These are phyloP conservation scores for Diaporthe aspalathi DNA, from an alignment of 2,329 filamentous ascomycete species.

Conservation along the genomic window DNA sequence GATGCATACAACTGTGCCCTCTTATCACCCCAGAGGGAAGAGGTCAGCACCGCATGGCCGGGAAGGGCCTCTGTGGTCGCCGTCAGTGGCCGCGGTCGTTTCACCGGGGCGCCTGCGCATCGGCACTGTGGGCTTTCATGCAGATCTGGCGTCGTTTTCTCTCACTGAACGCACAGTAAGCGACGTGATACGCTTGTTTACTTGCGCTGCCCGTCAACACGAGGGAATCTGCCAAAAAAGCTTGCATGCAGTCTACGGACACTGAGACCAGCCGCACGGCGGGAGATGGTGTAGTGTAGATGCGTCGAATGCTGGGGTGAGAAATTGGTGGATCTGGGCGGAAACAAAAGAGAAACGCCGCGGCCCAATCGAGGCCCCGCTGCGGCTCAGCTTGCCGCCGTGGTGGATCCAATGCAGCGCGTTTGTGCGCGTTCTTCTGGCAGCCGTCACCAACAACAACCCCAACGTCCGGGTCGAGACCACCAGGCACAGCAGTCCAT, in stretches of 20 bases:
- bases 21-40: background rate
- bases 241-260: background rate
- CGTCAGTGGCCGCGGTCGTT: constrained; percentile 15
- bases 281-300: background rate
- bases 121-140: background rate
- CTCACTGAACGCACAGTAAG: background rate
- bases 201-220: background rate
- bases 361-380: constrained; percentile 27
- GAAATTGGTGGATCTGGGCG: constrained; percentile 25
- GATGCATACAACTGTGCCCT: background rate
- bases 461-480: background rate
- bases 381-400: constrained; percentile 14
- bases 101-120: constrained; percentile 9
- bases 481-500: background rate
- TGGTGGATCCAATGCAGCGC: constrained; percentile 14
- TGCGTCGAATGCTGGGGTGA: background rate
- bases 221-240: background rate
- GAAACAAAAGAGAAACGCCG: constrained; percentile 28
- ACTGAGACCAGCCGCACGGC: background rate
- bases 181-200: background rate
- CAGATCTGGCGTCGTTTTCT: background rate
- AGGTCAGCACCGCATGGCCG: background rate
- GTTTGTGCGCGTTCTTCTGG: background rate
- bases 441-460: background rate
- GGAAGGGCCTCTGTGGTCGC: background rate